Conservation (phyloP, 331 rosid species). For the Malus hybrid region DNA sequence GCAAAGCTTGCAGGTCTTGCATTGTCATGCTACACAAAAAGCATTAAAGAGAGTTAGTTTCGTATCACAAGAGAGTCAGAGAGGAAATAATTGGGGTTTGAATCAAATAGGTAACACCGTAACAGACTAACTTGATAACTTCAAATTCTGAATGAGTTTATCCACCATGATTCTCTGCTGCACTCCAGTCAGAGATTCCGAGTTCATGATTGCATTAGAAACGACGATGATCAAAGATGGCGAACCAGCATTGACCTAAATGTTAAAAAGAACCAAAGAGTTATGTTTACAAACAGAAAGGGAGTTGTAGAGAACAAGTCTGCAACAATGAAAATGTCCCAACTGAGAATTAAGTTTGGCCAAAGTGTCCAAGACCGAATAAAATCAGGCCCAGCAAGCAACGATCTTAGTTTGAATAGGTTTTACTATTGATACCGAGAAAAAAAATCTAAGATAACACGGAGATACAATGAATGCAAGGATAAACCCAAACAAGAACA, state of each 20-base stretch:
- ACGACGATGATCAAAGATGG: slow-evolving; percentile 53
- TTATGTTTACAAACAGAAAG: not conserved
- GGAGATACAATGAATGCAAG: no score
- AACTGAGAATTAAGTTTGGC: not conserved
- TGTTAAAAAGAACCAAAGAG: not conserved
- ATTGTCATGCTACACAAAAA: slow-evolving; percentile 18
- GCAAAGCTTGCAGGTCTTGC: slow-evolving; percentile 3
- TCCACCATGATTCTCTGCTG: slow-evolving; percentile 94
- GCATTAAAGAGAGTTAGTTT: not conserved
- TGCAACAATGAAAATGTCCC: not conserved
- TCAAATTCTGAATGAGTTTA: slow-evolving; percentile 53
- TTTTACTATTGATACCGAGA: no score
- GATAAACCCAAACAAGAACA: no score
- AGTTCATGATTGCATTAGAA: slow-evolving; percentile 62
- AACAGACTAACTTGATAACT: slow-evolving; percentile 29
- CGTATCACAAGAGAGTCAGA: not conserved
- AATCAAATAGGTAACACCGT: not conserved
- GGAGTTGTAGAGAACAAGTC: not conserved
- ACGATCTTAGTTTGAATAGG: no score
- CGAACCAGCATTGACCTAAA: slow-evolving; percentile 68
- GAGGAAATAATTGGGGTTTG: not conserved
- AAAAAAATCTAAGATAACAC: no score
- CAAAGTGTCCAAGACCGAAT: not conserved
- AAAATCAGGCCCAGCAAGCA: not conserved
- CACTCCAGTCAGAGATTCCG: slow-evolving; percentile 62